Base-by-base conservation (phyloP, 2,329 filamentous ascomycete genomes). In the Phyllosticta capitalensis region DNA sequence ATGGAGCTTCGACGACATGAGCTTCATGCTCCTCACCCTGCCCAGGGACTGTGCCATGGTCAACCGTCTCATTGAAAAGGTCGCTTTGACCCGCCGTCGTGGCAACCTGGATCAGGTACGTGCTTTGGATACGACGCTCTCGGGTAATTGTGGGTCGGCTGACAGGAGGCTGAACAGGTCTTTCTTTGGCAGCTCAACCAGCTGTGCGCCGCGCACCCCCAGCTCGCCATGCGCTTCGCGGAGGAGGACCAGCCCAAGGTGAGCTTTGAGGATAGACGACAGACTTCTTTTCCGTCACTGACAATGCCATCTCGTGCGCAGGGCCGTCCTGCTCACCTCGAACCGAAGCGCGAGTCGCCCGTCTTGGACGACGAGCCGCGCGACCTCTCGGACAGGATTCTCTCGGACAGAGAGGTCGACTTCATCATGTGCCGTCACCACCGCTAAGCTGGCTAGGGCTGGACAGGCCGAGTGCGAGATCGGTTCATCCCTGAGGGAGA, bases 51-150 rank as follows among this genome's bases (percentile, higher is more conserved):
- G 45, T 38, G 20, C 48, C 45, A 26, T 59, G 19, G 24, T 59
- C 28, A 30, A 28, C 20, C 58, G 58, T 20, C 53, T 59, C 19
- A 48, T 59, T 53, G 58, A 59, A n/a, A 59, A 59, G 52, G 38
- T 59, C 20, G 58, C 58, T 20, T 48, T 52, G 19, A 49, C 58
- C 10, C 58, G 58, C 45, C 52, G 58, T 14, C 52, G 56, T 22
- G 22, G 10, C 12, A 17, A 33, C 19, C 38, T 33, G 21, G 12
- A 7, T 45, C 14, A 45, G 38, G 38, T 45, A 45, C 3, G 14
- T n/a, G 17, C 17, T n/a, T n/a, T 7, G 38, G 6, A 12, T 4
- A n/a, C 38, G 7, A 14, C 14, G 38, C 5, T n/a, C 14, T 5
- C 6, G 1, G 7, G n/a, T n/a, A n/a, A n/a, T 5, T n/a, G 17